Percentiles rank a stretch among this genome's conserved stretches.
These are phyloP conservation scores for Canna indica DNA, from an alignment of 176 grass and related monocot species.

Conservation along the genomic window DNA sequence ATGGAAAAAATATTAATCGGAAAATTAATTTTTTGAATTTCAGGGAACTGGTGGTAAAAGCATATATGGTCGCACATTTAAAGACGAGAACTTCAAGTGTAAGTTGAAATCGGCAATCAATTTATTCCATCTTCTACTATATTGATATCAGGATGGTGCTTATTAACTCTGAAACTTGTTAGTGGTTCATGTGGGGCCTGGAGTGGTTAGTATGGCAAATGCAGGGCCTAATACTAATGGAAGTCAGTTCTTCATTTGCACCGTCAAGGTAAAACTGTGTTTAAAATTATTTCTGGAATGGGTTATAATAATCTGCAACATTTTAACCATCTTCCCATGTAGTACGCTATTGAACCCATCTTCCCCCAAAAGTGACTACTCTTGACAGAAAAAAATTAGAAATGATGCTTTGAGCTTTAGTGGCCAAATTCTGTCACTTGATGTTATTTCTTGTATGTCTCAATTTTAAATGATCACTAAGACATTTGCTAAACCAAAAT, in stretches of 20 bases:
- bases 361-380: too few species aligned
- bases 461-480: too few species aligned
- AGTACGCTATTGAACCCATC: background rate
- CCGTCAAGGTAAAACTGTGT: slow-evolving; percentile 48
- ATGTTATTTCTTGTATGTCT: too few species aligned
- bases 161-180: slow-evolving; percentile 18
- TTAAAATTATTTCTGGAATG: background rate
- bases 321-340: too few species aligned
- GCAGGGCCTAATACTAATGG: slow-evolving; percentile 91
- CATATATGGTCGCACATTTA: slow-evolving; percentile 83
- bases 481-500: too few species aligned
- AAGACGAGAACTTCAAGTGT: slow-evolving; percentile 95
- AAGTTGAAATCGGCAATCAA: slow-evolving; percentile 1
- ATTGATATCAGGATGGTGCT: background rate
- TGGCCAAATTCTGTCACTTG: too few species aligned
- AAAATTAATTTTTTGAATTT: slow-evolving; percentile 12
- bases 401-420: too few species aligned
- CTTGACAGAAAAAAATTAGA: too few species aligned
- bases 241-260: slow-evolving; percentile 98
- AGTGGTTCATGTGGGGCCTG: slow-evolving; percentile 81
- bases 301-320: slow-evolving; percentile 5
- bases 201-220: slow-evolving; percentile 87
- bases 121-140: background rate
- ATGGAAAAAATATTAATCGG: background rate
- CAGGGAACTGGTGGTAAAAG: slow-evolving; percentile 95